Percentiles rank a stretch among this genome's conserved stretches.
phyloP scores from a whole-genome alignment of 2,329 filamentous ascomycete species.

The Tetracladium maxilliforme region DNA sequence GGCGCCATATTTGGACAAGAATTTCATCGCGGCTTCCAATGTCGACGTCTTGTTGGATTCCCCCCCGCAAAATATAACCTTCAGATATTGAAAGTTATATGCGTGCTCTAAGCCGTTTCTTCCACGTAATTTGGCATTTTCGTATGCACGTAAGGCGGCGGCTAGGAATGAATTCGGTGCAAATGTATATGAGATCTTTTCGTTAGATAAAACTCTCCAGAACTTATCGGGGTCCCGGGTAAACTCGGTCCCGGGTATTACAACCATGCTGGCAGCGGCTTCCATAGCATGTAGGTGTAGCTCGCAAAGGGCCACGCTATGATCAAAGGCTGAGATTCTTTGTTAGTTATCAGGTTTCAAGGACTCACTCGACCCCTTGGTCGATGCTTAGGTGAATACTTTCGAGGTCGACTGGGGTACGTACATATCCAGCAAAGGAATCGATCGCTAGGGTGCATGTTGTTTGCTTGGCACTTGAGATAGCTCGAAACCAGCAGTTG shows the following conservation, averaged over 20 bases:
- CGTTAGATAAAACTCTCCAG: conserved; percentile 20
- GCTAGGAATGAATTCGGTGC: conserved; percentile 27
- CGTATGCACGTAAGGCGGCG: no score
- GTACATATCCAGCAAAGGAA: no score
- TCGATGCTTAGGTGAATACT: no score
- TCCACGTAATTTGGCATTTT: no score
- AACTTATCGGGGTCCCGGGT: conserved; percentile 21
- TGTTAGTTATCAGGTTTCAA: no score
- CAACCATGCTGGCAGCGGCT: conserved; percentile 25
- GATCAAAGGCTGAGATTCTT: no score
- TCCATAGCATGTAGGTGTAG: conserved; percentile 32
- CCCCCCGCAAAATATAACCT: conserved; percentile 23
- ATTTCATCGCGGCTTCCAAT: conserved; percentile 10
- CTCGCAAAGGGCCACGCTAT: conserved; percentile 34
- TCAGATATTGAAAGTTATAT: no score
- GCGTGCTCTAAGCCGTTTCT: no score
- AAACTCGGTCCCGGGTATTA: conserved; percentile 25
- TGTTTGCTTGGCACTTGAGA: conserved; percentile 19
- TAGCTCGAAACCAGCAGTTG: conserved; percentile 24
- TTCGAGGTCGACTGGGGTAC: no score
- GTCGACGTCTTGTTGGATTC: conserved; percentile 25
- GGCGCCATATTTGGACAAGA: conserved; percentile 17
- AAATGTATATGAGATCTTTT: conserved; percentile 26
- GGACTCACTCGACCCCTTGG: no score
- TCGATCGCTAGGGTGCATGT: conserved; percentile 13